These are phyloP conservation scores for Ophiostoma quercus DNA, from an alignment of 2,329 filamentous ascomycete genomes.

Conservation along the genomic window DNA sequence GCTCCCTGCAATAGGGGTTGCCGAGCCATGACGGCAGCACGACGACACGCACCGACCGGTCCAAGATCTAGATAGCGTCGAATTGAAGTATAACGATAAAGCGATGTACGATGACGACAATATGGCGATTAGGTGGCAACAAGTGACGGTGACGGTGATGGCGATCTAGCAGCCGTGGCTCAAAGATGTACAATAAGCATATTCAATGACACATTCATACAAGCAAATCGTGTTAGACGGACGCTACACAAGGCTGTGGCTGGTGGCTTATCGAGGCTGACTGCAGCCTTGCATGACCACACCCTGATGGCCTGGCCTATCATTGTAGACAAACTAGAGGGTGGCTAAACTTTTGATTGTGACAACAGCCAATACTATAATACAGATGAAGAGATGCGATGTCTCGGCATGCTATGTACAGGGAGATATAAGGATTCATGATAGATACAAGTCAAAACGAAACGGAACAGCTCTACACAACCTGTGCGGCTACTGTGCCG, in stretches of 20 bases:
- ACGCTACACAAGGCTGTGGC: not conserved
- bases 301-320: not conserved
- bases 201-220: not conserved
- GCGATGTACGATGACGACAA: not conserved
- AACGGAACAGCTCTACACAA: slow-evolving; percentile 38
- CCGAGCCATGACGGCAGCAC: not conserved
- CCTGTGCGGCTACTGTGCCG: slow-evolving; percentile 77
- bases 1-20: slow-evolving; percentile 32
- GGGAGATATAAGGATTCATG: not conserved
- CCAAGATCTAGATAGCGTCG: slow-evolving; percentile 13
- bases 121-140: not conserved
- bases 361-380: not conserved
- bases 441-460: not conserved
- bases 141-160: not conserved
- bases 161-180: slow-evolving; percentile 1
- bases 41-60: not conserved
- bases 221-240: not conserved
- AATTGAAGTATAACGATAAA: not conserved
- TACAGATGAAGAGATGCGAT: slow-evolving; percentile 5
- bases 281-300: not conserved
- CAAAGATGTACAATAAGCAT: not conserved
- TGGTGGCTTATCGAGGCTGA: not conserved
- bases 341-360: not conserved
- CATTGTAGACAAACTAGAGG: not conserved
- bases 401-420: slow-evolving; percentile 1